A percentile compares a stretch with the other conserved stretches of the same genome.
Evolutionary conservation across 305 asterid species (phyloP).

Genomic region (Lippia alba): DNA sequence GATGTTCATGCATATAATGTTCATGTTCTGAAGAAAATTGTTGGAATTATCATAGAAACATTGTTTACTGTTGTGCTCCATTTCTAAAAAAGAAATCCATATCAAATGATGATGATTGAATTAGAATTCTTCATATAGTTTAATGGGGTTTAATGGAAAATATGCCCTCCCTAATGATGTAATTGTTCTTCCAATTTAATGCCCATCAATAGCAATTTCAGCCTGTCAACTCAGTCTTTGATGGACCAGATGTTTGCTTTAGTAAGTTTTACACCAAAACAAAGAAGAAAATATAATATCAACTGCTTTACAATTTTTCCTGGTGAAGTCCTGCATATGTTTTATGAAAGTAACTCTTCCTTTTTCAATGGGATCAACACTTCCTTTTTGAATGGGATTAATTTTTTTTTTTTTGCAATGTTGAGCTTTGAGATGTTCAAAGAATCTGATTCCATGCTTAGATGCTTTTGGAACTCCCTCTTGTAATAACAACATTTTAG

Average conservation of each 20-base stretch:
- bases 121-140: neutral
- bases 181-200: neutral
- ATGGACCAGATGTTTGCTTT: neutral
- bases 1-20: constrained; percentile 10
- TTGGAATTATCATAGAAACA: constrained; percentile 3
- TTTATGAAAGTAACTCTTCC: constrained; percentile 17
- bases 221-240: constrained; percentile 8
- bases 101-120: neutral
- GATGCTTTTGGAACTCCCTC: constrained; percentile 21
- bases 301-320: constrained; percentile 3
- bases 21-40: neutral
- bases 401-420: constrained; percentile 12
- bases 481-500: constrained; percentile 1
- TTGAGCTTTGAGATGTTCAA: constrained; percentile 5
- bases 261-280: constrained; percentile 5
- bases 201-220: constrained; percentile 11
- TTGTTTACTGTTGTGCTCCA: constrained; percentile 25
- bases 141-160: neutral
- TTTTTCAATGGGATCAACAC: neutral
- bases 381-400: neutral
- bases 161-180: neutral
- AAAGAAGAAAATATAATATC: constrained; percentile 17
- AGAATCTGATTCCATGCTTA: constrained; percentile 12
- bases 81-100: constrained; percentile 12
- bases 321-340: neutral